These are phyloP conservation scores for Oryza rufipogon DNA, from an alignment of 176 grass and related monocot species.

Conservation along the genomic window DNA sequence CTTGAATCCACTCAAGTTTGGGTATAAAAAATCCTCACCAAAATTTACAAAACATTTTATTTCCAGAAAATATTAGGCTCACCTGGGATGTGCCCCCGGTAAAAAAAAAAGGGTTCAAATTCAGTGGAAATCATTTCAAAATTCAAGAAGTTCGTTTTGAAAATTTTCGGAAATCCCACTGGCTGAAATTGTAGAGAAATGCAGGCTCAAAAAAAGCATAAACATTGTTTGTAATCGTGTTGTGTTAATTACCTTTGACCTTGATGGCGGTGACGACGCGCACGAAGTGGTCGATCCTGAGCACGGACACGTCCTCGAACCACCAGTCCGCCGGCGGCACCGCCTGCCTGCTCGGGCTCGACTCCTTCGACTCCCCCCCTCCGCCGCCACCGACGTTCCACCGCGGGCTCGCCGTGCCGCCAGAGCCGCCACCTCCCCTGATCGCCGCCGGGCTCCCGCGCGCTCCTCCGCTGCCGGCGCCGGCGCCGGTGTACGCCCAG, in stretches of 20 bases:
- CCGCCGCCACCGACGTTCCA: constrained; percentile 51
- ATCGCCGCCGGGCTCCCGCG: neutral
- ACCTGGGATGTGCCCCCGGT: no score
- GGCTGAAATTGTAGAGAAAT: neutral
- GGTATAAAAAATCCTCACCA: no score
- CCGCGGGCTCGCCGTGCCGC: constrained; percentile 50
- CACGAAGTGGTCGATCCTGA: constrained; percentile 91
- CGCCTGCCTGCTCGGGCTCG: constrained; percentile 66
- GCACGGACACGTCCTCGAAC: constrained; percentile 92
- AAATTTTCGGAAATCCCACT: no score
- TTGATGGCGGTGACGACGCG: constrained; percentile 92
- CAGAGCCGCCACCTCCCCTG: neutral
- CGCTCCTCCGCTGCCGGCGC: neutral
- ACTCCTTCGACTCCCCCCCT: constrained; percentile 70
- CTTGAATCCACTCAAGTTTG: no score
- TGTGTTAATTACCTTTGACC: constrained; percentile 65
- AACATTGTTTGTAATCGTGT: no score
- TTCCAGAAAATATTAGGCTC: no score
- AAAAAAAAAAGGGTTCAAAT: no score
- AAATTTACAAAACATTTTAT: no score
- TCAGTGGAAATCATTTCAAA: neutral
- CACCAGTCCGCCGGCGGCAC: constrained; percentile 91
- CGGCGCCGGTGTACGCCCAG: constrained; percentile 78
- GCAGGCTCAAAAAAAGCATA: neutral
- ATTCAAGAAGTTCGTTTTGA: neutral